A percentile compares a stretch with the other conserved stretches of the same genome.
phyloP scores from a whole-genome alignment of 2,329 filamentous ascomycete genomes.

The Curvularia lunata region DNA sequence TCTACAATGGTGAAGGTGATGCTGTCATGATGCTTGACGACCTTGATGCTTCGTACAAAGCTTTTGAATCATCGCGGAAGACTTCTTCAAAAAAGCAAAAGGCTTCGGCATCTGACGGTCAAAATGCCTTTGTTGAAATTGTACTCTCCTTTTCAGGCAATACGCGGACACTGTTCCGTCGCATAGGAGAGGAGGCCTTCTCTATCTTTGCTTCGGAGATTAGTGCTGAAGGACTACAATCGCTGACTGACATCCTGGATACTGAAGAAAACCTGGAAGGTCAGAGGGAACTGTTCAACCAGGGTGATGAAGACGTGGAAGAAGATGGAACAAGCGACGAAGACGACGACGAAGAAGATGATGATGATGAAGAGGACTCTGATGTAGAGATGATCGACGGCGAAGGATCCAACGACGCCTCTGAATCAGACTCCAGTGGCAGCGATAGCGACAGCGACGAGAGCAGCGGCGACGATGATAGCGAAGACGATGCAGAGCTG shows the following conservation, averaged over 20 bases:
- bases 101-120: constrained; percentile 30
- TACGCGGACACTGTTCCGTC: constrained; percentile 81
- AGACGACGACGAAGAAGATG: constrained; percentile 51
- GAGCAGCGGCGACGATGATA: constrained; percentile 22
- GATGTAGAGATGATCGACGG: constrained; percentile 56
- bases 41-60: constrained; percentile 64
- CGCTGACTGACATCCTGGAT: constrained; percentile 71
- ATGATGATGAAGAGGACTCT: constrained; percentile 55
- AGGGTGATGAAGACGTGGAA: constrained; percentile 52
- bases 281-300: constrained; percentile 84
- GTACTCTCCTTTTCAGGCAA: constrained; percentile 88
- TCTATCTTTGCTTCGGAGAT: constrained; percentile 78
- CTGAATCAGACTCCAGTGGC: constrained; percentile 22
- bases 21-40: constrained; percentile 83
- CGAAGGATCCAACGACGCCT: constrained; percentile 33
- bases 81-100: constrained; percentile 56
- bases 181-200: constrained; percentile 88
- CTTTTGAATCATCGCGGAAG: constrained; percentile 72
- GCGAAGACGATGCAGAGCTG: constrained; percentile 59
- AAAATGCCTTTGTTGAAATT: constrained; percentile 73
- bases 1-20: constrained; percentile 89
- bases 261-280: constrained; percentile 83
- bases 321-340: constrained; percentile 53
- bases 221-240: constrained; percentile 73
- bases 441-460: constrained; percentile 34